phyloP scores from a whole-genome alignment of 768 basidiomycete genomes.

The Termitomyces sp. region DNA sequence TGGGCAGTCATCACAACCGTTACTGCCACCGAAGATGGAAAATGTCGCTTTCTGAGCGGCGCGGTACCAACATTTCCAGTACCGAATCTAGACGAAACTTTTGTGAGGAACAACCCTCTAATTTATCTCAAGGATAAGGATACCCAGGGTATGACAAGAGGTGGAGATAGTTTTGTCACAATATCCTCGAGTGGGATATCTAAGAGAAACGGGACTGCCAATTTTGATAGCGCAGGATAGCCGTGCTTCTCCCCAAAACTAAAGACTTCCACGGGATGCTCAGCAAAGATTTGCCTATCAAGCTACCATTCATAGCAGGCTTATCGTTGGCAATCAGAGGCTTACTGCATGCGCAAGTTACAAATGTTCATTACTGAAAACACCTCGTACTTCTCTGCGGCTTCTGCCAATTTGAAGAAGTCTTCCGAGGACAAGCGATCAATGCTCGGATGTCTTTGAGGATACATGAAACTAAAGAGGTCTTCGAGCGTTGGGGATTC shows the following conservation, averaged over 20 bases:
- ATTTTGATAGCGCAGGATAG: neutral
- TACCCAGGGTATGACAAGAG: neutral
- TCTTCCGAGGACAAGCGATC: neutral
- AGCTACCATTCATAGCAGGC: neutral
- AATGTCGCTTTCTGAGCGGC: neutral
- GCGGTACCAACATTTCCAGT: neutral
- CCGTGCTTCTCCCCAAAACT: neutral
- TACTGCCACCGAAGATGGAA: neutral
- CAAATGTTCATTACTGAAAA: neutral
- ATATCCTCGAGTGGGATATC: neutral
- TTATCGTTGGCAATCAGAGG: neutral
- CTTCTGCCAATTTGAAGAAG: neutral
- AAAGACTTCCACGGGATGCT: neutral
- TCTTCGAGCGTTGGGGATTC: neutral
- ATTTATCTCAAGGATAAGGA: neutral
- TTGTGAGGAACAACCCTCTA: neutral
- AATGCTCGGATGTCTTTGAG: constrained; percentile 4
- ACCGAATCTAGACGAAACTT: neutral
- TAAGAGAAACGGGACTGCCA: neutral
- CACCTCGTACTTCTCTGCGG: neutral
- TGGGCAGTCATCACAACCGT: neutral
- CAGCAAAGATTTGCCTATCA: neutral
- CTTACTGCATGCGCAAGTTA: neutral
- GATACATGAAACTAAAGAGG: neutral
- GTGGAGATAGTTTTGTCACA: neutral